Evolutionary conservation across 148 eudicot species (phyloP), one percentile per base, ranked within the genome.

Genomic region (Spergularia bocconei): DNA sequence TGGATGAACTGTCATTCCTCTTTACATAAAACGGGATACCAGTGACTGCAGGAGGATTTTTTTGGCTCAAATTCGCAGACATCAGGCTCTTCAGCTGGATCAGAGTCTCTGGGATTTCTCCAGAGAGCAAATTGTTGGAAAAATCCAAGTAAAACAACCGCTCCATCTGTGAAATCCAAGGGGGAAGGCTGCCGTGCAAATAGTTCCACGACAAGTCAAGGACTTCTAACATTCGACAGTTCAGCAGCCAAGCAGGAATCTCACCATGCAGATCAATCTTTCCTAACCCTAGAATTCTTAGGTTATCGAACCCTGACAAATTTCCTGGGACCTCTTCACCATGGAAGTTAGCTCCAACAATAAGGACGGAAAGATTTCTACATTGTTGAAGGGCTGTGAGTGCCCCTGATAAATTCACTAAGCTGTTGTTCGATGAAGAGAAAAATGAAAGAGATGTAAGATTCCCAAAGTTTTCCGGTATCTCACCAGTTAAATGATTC

Each of bases 181-280:
- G 63, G 5, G 98, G 96, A 51, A 93, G 82, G 47, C 75, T 78
- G 11, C 96, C 98, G 51, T 79, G 58, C 57, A 93, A 85, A 21
- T 80, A 83, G 81, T 93, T 93, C 98, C 93, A 93, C 1, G 98
- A 93, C 66, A 93, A 77, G 78, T 93, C 98, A 61, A 93, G 86
- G 44, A 88, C 91, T 87, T 87, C 82, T 74, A 92, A 74, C 63
- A 72, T 90, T 14, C 70, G 33, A 72, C 97, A 90, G 36, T 81
- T 78, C 20, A 17, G 77, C 55, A 92, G 73, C 92, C 94, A 92
- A 71, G 11, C 44, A 60, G 94, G 97, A 57, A 92, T 81, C 74
- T 80, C 83, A 44, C 97, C 97, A 9, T 53, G 79, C 25, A 91
- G 82, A 19, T 82, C 89, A 81, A 93, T 89, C 71, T 86, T 89